phyloP scores from a whole-genome alignment of 768 basidiomycete genomes.

The Tricholoma saponaceum region DNA sequence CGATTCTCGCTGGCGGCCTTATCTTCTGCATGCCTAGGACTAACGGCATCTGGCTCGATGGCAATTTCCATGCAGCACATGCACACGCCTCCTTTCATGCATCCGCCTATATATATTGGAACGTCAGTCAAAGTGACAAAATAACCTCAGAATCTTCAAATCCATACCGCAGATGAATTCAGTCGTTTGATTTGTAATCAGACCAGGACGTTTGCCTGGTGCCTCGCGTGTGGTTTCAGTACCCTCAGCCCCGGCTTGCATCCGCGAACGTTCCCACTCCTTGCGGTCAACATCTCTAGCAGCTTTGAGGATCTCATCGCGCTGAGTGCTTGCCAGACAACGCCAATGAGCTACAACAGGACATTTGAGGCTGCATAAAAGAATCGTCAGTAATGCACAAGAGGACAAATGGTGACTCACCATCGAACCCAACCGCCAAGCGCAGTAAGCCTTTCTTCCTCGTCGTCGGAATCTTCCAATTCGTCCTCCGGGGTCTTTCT shows the following conservation, averaged over 20 bases:
- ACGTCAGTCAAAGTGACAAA: not conserved
- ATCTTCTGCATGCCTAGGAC: not conserved
- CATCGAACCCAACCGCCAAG: slow-evolving; percentile 86
- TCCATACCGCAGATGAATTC: slow-evolving; percentile 69
- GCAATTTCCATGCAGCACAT: slow-evolving; percentile 66
- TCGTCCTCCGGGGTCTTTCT: slow-evolving; percentile 40
- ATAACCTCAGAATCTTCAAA: not conserved
- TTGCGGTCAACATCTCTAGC: slow-evolving; percentile 47
- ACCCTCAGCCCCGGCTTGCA: slow-evolving; percentile 19
- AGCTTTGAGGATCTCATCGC: slow-evolving; percentile 71
- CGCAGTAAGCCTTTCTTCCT: slow-evolving; percentile 41
- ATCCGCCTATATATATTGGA: slow-evolving; percentile 35
- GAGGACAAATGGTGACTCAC: slow-evolving; percentile 33
- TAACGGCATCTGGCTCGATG: slow-evolving; percentile 39
- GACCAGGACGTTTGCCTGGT: slow-evolving; percentile 40
- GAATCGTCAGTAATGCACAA: slow-evolving; percentile 7
- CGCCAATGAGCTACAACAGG: slow-evolving; percentile 75
- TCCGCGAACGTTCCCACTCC: slow-evolving; percentile 29
- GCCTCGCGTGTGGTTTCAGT: slow-evolving; percentile 19
- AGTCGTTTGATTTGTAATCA: slow-evolving; percentile 57
- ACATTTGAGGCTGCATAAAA: slow-evolving; percentile 59
- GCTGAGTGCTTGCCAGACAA: slow-evolving; percentile 62
- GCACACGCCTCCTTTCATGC: slow-evolving; percentile 74
- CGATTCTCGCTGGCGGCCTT: slow-evolving; percentile 5
- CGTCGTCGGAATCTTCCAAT: slow-evolving; percentile 51